Percentiles rank a stretch among this genome's conserved stretches.
These are phyloP conservation scores for Leucosporidium yakuticum DNA, from an alignment of 768 basidiomycete species.

Conservation along the genomic window DNA sequence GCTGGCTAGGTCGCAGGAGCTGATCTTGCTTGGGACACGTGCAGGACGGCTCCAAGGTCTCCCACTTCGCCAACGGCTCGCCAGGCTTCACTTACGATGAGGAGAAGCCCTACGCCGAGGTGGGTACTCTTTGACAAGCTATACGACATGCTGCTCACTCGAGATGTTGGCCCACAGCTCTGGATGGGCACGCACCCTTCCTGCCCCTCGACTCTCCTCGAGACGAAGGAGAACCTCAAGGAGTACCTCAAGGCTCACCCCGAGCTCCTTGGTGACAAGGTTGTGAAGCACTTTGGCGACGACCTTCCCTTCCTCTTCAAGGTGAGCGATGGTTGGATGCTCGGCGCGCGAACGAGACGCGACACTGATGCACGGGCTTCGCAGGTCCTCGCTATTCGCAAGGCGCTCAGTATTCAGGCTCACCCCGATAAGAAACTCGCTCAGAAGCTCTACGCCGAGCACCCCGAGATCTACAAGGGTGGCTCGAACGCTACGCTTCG, in stretches of 20 bases:
- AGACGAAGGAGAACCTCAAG: conserved; percentile 53
- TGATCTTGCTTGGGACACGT: background rate
- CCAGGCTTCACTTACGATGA: conserved; percentile 65
- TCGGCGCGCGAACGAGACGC: background rate
- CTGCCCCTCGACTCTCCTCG: conserved; percentile 54
- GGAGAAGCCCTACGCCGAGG: conserved; percentile 83
- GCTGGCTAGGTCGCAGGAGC: background rate
- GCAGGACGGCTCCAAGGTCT: conserved; percentile 62
- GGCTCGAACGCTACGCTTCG: conserved; percentile 31
- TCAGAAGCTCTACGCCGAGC: conserved; percentile 57
- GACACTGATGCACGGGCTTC: background rate
- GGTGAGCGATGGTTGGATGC: conserved; percentile 44
- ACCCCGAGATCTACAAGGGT: conserved; percentile 90
- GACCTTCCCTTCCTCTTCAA: conserved; percentile 90
- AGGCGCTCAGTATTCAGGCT: conserved; percentile 83
- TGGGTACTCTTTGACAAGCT: conserved; percentile 44
- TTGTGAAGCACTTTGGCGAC: conserved; percentile 58
- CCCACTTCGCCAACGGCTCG: conserved; percentile 65
- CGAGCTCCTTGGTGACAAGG: conserved; percentile 59
- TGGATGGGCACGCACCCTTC: conserved; percentile 99
- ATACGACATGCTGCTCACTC: background rate
- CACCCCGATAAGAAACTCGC: conserved; percentile 85
- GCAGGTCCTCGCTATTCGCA: conserved; percentile 64
- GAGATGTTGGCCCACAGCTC: conserved; percentile 52
- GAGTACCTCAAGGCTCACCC: conserved; percentile 62